phyloP scores from a whole-genome alignment of 1,139 yeast genomes.

The Meyerozyma smithsonii region DNA sequence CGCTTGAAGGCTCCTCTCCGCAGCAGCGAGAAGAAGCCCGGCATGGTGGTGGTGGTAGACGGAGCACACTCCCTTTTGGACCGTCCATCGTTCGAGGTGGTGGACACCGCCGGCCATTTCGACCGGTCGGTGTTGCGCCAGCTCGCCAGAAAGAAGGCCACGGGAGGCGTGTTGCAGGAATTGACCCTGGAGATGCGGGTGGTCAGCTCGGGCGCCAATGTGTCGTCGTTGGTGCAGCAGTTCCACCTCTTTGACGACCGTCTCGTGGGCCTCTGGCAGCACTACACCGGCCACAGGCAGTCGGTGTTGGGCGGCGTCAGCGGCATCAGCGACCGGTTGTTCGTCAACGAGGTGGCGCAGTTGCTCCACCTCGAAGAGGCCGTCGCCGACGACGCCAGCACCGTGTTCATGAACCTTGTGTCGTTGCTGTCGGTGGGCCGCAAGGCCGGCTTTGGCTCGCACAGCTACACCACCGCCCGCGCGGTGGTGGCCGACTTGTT shows the following conservation, averaged over 20 bases:
- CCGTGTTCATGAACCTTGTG: slow-evolving; percentile 31
- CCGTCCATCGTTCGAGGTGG: slow-evolving; percentile 22
- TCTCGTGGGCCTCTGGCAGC: slow-evolving; percentile 33
- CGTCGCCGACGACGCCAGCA: slow-evolving; percentile 12
- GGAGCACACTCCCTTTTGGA: slow-evolving; percentile 32
- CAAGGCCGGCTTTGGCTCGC: slow-evolving; percentile 38
- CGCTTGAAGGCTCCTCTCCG: slow-evolving; percentile 16
- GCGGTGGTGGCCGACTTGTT: slow-evolving; percentile 30
- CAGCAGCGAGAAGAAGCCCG: slow-evolving; percentile 18
- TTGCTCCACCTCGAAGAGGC: slow-evolving; percentile 29
- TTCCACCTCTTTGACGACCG: slow-evolving; percentile 30
- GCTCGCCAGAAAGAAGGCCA: slow-evolving; percentile 15
- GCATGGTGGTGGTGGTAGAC: slow-evolving; percentile 32
- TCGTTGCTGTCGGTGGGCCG: slow-evolving; percentile 38
- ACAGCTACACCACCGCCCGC: slow-evolving; percentile 35
- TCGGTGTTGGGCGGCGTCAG: slow-evolving; percentile 11
- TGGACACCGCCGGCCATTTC: slow-evolving; percentile 8
- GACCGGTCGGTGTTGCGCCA: slow-evolving; percentile 13
- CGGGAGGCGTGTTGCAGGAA: slow-evolving; percentile 9
- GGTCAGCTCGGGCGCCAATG: slow-evolving; percentile 16
- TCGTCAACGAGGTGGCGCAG: slow-evolving; percentile 45
- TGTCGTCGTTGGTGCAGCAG: slow-evolving; percentile 22
- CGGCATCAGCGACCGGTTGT: slow-evolving; percentile 39
- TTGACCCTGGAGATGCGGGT: slow-evolving; percentile 36
- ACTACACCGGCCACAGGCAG: slow-evolving; percentile 8